Percentiles rank a stretch among this genome's conserved stretches.
Conservation (phyloP, 1,284 basidiomycete genomes). For the Lignosus rhinocerotis region DNA sequence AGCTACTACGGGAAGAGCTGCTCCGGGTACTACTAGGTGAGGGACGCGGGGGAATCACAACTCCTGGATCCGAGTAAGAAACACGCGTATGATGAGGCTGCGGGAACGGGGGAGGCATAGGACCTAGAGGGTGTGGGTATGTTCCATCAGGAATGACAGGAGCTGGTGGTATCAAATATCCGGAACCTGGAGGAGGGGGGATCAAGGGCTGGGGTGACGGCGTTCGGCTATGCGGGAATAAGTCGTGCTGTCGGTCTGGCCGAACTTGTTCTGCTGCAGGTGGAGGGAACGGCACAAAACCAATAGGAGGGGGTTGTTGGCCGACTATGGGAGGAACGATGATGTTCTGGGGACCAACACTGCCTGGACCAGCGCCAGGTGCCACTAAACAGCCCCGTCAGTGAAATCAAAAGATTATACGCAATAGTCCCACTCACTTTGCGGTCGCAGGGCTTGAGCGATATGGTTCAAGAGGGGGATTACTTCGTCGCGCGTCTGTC, state of each 20-base stretch:
- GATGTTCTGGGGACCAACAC: slow-evolving; percentile 2
- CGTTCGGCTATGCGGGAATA: slow-evolving; percentile 10
- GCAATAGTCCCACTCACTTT: slow-evolving; percentile 4
- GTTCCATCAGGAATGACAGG: slow-evolving; percentile 23
- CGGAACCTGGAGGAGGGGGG: slow-evolving; percentile 16
- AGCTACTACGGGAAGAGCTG: neutral
- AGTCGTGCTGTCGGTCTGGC: neutral
- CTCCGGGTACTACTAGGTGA: neutral
- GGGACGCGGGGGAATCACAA: slow-evolving; percentile 3
- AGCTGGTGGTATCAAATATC: neutral
- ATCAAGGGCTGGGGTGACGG: slow-evolving; percentile 23
- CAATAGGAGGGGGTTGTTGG: neutral
- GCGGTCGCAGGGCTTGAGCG: slow-evolving; percentile 21
- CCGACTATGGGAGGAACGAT: slow-evolving; percentile 25
- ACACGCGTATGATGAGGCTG: neutral
- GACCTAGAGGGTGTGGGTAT: neutral
- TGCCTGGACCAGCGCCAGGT: neutral
- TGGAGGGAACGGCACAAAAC: slow-evolving; percentile 2
- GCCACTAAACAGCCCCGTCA: neutral
- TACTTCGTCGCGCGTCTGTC: slow-evolving; percentile 49
- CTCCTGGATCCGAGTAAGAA: neutral
- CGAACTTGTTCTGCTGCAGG: neutral
- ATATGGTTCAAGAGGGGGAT: slow-evolving; percentile 43
- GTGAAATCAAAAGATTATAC: neutral
- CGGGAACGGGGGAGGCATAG: slow-evolving; percentile 3